These are phyloP conservation scores for Erodium trifolium DNA, from an alignment of 441 rosid species.

Conservation along the genomic window DNA sequence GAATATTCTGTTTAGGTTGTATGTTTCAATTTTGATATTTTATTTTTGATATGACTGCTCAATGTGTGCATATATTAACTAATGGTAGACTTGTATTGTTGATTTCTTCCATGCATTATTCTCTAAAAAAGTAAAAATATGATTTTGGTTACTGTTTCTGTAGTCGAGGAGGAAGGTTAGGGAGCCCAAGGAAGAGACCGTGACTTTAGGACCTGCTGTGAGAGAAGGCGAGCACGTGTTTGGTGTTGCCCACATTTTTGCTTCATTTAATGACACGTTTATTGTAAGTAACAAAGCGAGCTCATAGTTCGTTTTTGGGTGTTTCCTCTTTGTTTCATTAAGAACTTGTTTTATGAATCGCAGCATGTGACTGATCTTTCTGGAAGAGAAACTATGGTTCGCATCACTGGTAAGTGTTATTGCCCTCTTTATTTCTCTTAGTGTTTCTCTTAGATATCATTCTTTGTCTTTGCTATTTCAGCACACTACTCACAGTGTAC, in stretches of 20 bases:
- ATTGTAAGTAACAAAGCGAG: constrained; percentile 31
- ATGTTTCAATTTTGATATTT: background rate
- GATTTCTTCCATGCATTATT: background rate
- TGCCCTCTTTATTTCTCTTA: too few species aligned
- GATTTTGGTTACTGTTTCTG: background rate
- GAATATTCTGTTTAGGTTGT: background rate
- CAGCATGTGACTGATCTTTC: constrained; percentile 69
- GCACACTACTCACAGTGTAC: too few species aligned
- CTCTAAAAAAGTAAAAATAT: background rate
- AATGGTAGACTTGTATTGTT: background rate
- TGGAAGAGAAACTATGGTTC: constrained; percentile 63
- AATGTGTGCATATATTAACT: background rate
- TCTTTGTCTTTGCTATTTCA: too few species aligned
- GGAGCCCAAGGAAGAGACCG: constrained; percentile 57
- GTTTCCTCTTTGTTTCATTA: background rate
- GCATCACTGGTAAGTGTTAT: constrained; percentile 42
- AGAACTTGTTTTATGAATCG: background rate
- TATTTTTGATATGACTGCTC: background rate
- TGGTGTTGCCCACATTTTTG: constrained; percentile 63
- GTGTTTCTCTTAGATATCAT: too few species aligned
- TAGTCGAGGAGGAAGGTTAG: constrained; percentile 51
- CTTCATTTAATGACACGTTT: constrained; percentile 65
- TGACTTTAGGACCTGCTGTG: constrained; percentile 56
- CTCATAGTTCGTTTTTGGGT: background rate
- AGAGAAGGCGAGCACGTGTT: constrained; percentile 58